Base-by-base conservation (phyloP, 495 filamentous ascomycete genomes). In the Lasiosphaeris hirsuta region DNA sequence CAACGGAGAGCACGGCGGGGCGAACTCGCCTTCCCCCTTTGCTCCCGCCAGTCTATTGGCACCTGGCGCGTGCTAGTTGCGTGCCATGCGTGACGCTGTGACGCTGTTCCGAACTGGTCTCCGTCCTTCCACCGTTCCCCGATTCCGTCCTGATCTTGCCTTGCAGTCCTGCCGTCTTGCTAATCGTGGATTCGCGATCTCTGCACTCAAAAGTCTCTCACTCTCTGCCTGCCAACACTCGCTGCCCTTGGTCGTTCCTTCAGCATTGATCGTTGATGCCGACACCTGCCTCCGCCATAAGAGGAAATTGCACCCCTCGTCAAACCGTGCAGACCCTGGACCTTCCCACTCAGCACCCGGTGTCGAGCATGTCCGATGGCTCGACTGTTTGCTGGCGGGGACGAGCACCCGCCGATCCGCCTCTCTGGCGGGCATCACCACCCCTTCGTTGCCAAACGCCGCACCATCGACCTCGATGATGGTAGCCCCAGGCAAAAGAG, bases 331-430 rank as follows among this genome's bases (percentile, higher is more conserved):
- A 23, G 5, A 49, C 17, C 38, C 38, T 40, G 17, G 18, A 33
- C 37, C n/a, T 30, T 49, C 18, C 15, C 33, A 19, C 23, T 43
- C 30, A 23, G 9, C 19, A 23, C 46, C 4, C 14, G 7, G 35
- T 46, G 8, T 56, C 54, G 69, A 71, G 63, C 52, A 71, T 71
- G 69, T 68, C 59, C 67, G 56, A 71, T 71, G 69, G 69, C 67
- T 56, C 50, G 53, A n/a, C 67, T 59, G 56, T 54, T 55, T 56
- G 43, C 47, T 62, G 69, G 67, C 65, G 67, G 69, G 65, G 60
- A 65, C 63, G 53, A 62, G 7, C 58, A 58, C 65, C 65, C 59
- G 59, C 64, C 67, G 36, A 49, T 61, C 57, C 57, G 55, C 13
- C 45, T 38, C 13, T 57, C 53, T 9, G 57, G 46, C 54, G 49